Conservation (phyloP, 2,329 filamentous ascomycete species). For the Ustulina deusta region DNA sequence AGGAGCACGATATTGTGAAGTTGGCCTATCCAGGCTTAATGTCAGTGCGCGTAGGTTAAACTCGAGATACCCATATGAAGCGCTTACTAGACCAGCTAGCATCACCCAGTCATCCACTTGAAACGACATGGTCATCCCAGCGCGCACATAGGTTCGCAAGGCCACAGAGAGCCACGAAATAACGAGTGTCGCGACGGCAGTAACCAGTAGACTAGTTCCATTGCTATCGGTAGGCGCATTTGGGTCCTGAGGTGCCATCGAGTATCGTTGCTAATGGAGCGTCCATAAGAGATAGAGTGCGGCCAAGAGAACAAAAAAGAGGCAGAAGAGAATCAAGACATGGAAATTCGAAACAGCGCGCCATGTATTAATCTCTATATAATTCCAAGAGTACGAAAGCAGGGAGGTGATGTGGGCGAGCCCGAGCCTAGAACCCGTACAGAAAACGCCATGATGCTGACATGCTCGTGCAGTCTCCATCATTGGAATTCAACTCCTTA, state of each 20-base stretch:
- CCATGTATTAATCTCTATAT: constrained; percentile 26
- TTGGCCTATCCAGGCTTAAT: constrained; percentile 51
- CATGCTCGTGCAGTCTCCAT: constrained; percentile 21
- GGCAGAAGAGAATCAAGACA: constrained; percentile 29
- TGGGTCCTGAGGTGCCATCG: constrained; percentile 51
- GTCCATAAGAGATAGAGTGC: constrained; percentile 39
- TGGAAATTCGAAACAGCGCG: constrained; percentile 8
- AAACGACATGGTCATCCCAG: constrained; percentile 53
- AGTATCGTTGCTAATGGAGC: constrained; percentile 40
- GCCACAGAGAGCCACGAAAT: constrained; percentile 50
- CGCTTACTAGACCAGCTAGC: constrained; percentile 60
- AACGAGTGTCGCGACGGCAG: constrained; percentile 54
- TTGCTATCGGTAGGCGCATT: constrained; percentile 50
- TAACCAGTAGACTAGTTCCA: constrained; percentile 47
- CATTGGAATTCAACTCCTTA: constrained; percentile 5
- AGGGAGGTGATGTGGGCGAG: constrained; percentile 13
- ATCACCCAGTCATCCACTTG: constrained; percentile 67
- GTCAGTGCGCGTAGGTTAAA: constrained; percentile 27
- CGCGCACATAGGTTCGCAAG: constrained; percentile 49
- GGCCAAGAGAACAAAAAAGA: constrained; percentile 35
- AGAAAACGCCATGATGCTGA: constrained; percentile 20
- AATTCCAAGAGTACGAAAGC: constrained; percentile 21
- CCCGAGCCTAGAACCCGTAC: constrained; percentile 12
- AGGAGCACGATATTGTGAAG: constrained; percentile 62
- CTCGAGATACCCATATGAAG: constrained; percentile 7